Percentiles rank a stretch among this genome's conserved stretches.
Evolutionary conservation across 2,329 filamentous ascomycete genomes (phyloP).

Genomic region (Claviceps humidiphila): DNA sequence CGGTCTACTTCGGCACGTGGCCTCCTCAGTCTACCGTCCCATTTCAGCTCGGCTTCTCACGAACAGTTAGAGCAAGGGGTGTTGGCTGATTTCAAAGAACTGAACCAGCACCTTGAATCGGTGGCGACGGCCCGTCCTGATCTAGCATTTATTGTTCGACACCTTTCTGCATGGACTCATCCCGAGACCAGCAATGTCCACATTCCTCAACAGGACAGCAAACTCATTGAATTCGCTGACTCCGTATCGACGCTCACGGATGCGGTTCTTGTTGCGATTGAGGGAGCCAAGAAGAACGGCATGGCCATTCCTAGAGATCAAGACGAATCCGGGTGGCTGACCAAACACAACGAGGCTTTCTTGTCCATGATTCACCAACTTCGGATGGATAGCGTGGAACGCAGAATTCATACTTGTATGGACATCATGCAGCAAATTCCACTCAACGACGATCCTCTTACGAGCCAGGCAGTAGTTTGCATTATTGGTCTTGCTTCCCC

Average conservation of each 20-base stretch:
- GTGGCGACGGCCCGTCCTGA: constrained; percentile 33
- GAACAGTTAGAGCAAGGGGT: constrained; percentile 21
- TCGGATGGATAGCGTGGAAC: constrained; percentile 42
- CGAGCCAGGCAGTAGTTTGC: constrained; percentile 18
- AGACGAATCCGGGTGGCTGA: constrained; percentile 24
- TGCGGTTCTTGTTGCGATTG: constrained; percentile 64
- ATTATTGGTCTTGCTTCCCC: constrained; percentile 35
- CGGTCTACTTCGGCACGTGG: constrained; percentile 28
- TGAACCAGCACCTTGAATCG: constrained; percentile 28
- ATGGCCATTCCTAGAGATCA: constrained; percentile 23
- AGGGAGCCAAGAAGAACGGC: constrained; percentile 50
- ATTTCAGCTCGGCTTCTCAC: constrained; percentile 30
- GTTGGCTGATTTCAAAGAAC: constrained; percentile 20
- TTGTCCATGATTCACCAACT: constrained; percentile 43
- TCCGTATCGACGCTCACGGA: constrained; percentile 55
- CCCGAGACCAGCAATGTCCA: constrained; percentile 12
- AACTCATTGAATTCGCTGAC: constrained; percentile 36
- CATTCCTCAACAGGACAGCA: constrained; percentile 5
- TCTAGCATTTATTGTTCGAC: constrained; percentile 49
- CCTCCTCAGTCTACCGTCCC: constrained; percentile 35
- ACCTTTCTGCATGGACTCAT: constrained; percentile 53
- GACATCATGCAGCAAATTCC: constrained; percentile 20
- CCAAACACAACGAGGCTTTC: constrained; percentile 35
- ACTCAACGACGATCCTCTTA: constrained; percentile 14
- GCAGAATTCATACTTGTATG: constrained; percentile 26